Conservation (phyloP, 2,329 filamentous ascomycete species). For the Ascochyta clinopodiicola region DNA sequence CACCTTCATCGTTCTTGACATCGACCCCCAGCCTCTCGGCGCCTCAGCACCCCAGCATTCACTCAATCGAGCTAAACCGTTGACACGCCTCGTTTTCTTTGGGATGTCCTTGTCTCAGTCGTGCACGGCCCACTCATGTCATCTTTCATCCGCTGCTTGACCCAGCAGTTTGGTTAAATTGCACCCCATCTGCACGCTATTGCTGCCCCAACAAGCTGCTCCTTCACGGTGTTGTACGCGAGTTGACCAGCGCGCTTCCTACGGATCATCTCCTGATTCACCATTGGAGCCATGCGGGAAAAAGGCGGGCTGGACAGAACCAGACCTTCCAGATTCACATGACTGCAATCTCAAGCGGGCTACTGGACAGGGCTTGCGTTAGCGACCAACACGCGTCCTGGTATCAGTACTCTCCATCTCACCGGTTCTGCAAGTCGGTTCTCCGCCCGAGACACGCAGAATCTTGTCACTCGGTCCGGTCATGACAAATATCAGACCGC, state of each 20-base stretch:
- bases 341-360: constrained; percentile 9
- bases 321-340: constrained; percentile 8
- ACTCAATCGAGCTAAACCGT: background rate
- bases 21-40: background rate
- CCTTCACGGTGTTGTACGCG: constrained; percentile 1
- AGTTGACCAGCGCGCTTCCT: constrained; percentile 6
- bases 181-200: constrained; percentile 7
- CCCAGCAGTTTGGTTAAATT: constrained; percentile 11
- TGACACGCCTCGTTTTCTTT: background rate
- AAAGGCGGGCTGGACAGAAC: background rate
- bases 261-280: constrained; percentile 3
- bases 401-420: background rate
- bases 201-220: constrained; percentile 9
- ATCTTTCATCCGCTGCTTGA: constrained; percentile 9
- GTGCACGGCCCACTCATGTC: constrained; percentile 1
- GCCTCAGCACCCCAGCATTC: background rate
- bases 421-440: background rate
- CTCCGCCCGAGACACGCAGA: background rate
- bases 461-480: background rate
- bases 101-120: constrained; percentile 1
- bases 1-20: constrained; percentile 9
- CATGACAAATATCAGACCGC: background rate
- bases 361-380: background rate
- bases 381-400: background rate
- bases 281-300: background rate